Evolutionary conservation across 140 eudicot genomes (phyloP).

Genomic region (Ambrosia hybrid): DNA sequence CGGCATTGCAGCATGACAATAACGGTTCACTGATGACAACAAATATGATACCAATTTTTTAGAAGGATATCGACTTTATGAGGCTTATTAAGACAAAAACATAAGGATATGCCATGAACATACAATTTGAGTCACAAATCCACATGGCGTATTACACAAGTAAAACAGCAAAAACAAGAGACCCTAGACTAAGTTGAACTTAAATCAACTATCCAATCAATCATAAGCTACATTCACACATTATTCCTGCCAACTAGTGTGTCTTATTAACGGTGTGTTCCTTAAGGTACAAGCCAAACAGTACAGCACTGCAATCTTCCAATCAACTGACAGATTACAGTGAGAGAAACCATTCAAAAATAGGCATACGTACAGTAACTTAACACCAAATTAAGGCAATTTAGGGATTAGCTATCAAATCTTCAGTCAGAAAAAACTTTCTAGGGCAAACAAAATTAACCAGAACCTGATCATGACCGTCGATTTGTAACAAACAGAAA

Average conservation of each 20-base stretch:
- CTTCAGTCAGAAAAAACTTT: not conserved
- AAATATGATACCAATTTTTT: not conserved
- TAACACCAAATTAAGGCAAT: not conserved
- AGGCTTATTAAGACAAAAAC: not conserved
- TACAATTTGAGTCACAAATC: not conserved
- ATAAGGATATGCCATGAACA: not conserved
- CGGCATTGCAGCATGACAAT: not conserved
- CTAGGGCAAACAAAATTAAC: conserved; percentile 15
- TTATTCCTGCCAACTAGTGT: conserved; percentile 11
- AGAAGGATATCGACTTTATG: conserved; percentile 5
- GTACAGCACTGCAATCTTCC: conserved; percentile 16
- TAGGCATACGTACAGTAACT: not conserved
- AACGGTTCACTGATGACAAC: not conserved
- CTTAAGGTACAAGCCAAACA: not conserved
- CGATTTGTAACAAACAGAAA: not conserved
- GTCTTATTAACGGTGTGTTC: not conserved
- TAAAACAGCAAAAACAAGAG: conserved; percentile 10
- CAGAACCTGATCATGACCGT: not conserved
- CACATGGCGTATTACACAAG: conserved; percentile 1
- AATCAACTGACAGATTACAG: conserved; percentile 8
- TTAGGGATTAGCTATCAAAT: conserved; percentile 7
- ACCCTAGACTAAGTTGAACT: conserved; percentile 20
- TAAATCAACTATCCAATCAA: not conserved
- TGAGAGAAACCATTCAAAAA: not conserved
- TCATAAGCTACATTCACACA: conserved; percentile 14